phyloP scores from a whole-genome alignment of 164 flowering plant species.

The Liquidambar formosana region DNA sequence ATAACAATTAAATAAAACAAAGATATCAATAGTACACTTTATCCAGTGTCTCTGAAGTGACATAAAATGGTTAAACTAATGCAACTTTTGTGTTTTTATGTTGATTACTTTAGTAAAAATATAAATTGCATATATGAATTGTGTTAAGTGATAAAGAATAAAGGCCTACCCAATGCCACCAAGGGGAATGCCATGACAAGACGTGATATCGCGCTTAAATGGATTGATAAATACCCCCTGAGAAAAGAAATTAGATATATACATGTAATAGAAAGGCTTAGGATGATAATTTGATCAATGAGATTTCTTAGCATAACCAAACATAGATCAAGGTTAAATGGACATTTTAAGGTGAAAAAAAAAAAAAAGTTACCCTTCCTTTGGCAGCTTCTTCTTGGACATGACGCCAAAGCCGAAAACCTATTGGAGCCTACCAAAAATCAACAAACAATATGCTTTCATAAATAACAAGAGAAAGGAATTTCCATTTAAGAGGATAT shows the following conservation, averaged over 20 bases:
- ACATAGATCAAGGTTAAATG: background rate
- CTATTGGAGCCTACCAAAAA: conserved; percentile 68
- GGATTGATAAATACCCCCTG: conserved; percentile 63
- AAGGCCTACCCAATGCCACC: conserved; percentile 86
- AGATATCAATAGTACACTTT: too few species aligned
- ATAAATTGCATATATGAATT: background rate
- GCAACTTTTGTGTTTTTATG: too few species aligned
- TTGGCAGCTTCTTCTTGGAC: conserved; percentile 47
- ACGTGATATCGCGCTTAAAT: conserved; percentile 47
- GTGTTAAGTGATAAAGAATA: background rate
- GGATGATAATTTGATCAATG: background rate
- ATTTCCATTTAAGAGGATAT: background rate
- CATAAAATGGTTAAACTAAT: too few species aligned
- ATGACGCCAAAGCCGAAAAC: conserved; percentile 57
- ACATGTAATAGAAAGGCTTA: background rate
- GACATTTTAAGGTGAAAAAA: background rate
- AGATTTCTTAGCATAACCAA: background rate
- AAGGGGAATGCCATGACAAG: conserved; percentile 74
- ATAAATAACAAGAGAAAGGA: background rate
- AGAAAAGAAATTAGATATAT: conserved; percentile 7
- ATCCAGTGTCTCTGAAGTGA: too few species aligned
- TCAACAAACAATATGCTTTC: conserved; percentile 5
- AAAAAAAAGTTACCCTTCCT: conserved; percentile 48
- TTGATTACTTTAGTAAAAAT: background rate
- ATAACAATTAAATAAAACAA: too few species aligned